Evolutionary conservation across 345 rosid species (phyloP), one percentile per base, ranked within the genome.

Genomic region (Camelina sativa): DNA sequence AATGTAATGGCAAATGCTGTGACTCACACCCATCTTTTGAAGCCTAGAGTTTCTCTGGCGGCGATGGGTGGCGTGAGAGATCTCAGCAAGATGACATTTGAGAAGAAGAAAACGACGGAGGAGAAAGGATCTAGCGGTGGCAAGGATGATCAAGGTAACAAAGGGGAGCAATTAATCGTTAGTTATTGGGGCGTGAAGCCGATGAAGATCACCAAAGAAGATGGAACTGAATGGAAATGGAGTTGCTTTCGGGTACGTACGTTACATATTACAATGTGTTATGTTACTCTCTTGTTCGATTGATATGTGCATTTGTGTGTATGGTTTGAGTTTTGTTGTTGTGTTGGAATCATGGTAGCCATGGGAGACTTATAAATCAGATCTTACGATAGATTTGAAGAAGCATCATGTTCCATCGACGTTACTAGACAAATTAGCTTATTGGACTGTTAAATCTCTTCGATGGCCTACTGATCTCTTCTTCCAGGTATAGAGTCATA

Each of bases 391-490:
- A 37, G 91, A 91, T 85, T 77, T 91, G 79, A 79, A 79, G 81
- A 91, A 87, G 84, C 97, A 91, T 56, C 97, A 91, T 47, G 73
- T 32, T 3, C 91, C 97, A 0, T 8, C 55, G 2, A 86, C 86
- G 9, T 67, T 83, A 28, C 8, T 65, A 43, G 97, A 91, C 75
- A 91, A 76, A 37, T 8, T 91, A 75, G 94, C 97, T 11, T 84
- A 64, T 10, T 89, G 89, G 91, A 84, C 89, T 0, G 97, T 91
- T 69, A 89, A 87, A 71, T 17, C 82, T 70, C 81, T 91, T 72
- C 76, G 94, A 22, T 86, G 81, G 86, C 92, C 97, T 10, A 85
- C 94, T 6, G 94, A 91, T 69, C 0, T 91, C 8, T 86, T 91
- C 88, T 91, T 87, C 65, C 86, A 84, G 91, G 95, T 89, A 34